Evolutionary conservation across 345 rosid species (phyloP).

Genomic region (Erodium maritimum): DNA sequence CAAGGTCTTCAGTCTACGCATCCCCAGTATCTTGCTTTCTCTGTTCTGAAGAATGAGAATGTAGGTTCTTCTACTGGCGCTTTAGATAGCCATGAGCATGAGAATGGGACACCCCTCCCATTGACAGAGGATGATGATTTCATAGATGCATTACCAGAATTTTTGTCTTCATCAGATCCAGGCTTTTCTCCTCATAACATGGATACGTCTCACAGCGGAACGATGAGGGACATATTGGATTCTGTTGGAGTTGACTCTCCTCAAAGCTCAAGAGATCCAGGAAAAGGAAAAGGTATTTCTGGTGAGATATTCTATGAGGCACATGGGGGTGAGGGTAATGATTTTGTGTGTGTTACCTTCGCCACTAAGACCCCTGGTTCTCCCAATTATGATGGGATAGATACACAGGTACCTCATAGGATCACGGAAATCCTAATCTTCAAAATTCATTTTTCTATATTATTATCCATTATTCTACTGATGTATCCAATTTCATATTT

Average conservation of each 20-base stretch:
- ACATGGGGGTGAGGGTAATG: slow-evolving; percentile 53
- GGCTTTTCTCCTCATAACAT: slow-evolving; percentile 29
- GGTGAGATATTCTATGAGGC: slow-evolving; percentile 83
- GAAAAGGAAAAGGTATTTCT: slow-evolving; percentile 40
- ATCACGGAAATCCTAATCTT: slow-evolving; percentile 11
- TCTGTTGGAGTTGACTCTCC: slow-evolving; percentile 37
- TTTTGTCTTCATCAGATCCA: slow-evolving; percentile 50
- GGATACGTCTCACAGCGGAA: slow-evolving; percentile 34
- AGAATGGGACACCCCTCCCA: slow-evolving; percentile 24
- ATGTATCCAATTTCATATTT: slow-evolving; percentile 20
- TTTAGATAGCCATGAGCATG: slow-evolving; percentile 26
- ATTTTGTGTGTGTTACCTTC: slow-evolving; percentile 79
- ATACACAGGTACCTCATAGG: slow-evolving; percentile 59
- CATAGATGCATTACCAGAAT: slow-evolving; percentile 86
- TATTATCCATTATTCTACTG: slow-evolving; percentile 17
- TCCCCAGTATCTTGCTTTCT: slow-evolving; percentile 62
- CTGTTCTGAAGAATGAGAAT: slow-evolving; percentile 59
- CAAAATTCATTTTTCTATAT: slow-evolving; percentile 5
- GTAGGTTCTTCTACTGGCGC: slow-evolving; percentile 21
- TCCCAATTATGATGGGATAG: slow-evolving; percentile 80
- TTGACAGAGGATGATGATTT: slow-evolving; percentile 79
- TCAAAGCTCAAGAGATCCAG: slow-evolving; percentile 32
- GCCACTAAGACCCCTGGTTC: slow-evolving; percentile 62
- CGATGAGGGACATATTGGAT: slow-evolving; percentile 24
- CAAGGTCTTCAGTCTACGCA: slow-evolving; percentile 44